Percentiles rank a stretch among this genome's conserved stretches.
Conservation (phyloP, 257 asterid genomes). For the Solanum piurae region DNA sequence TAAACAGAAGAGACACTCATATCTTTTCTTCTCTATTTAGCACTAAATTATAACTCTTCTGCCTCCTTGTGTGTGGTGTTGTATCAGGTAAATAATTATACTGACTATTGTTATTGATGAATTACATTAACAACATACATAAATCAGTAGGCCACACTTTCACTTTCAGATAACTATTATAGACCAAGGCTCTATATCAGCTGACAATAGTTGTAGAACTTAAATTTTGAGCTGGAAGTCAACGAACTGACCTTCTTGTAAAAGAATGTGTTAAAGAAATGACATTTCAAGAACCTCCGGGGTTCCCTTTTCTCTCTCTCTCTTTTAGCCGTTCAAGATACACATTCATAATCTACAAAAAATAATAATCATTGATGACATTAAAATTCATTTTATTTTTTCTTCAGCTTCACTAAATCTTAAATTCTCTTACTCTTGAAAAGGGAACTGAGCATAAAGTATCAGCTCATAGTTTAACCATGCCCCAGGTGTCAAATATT, state of each 20-base stretch:
- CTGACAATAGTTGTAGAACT: background rate
- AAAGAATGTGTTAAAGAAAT: slow-evolving; percentile 79
- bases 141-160: background rate
- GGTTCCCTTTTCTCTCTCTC: slow-evolving; percentile 74
- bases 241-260: slow-evolving; percentile 68
- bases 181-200: background rate
- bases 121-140: background rate
- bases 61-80: too few species aligned
- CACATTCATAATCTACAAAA: slow-evolving; percentile 70
- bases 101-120: background rate
- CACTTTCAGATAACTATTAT: background rate
- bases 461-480: slow-evolving; percentile 94
- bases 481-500: slow-evolving; percentile 49
- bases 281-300: slow-evolving; percentile 69
- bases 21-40: background rate
- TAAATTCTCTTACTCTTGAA: background rate
- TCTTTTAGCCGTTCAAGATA: slow-evolving; percentile 67
- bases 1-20: too few species aligned
- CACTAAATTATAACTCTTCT: too few species aligned
- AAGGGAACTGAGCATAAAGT: background rate
- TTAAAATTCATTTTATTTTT: background rate
- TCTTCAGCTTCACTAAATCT: background rate
- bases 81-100: too few species aligned
- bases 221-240: background rate
- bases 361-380: background rate